Evolutionary conservation across 176 grass and related monocot species (phyloP).

Genomic region (Dendrocalamus sinicus): DNA sequence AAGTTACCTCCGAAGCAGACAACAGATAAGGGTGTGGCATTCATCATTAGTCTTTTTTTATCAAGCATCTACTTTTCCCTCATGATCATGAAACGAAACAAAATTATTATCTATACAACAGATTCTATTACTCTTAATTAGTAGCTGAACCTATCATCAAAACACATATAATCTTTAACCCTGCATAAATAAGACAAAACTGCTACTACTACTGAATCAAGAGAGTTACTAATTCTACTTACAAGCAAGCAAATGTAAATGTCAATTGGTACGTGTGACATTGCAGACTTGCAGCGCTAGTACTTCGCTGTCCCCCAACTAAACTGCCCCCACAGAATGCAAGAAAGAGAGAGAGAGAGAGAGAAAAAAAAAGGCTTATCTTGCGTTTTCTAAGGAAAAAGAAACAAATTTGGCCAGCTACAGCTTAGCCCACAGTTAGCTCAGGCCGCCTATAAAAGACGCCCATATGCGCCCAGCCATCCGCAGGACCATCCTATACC

Average conservation of each 20-base stretch:
- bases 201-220: neutral
- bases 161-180: neutral
- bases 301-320: conserved; percentile 20
- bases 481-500: conserved; percentile 49
- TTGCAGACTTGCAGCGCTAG: neutral
- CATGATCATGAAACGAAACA: neutral
- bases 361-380: neutral
- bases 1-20: neutral
- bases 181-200: neutral
- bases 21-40: neutral
- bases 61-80: neutral
- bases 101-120: neutral
- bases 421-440: neutral
- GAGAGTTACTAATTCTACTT: neutral
- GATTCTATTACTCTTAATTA: neutral
- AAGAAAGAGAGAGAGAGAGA: conserved; percentile 29
- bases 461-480: conserved; percentile 40
- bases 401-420: conserved; percentile 53
- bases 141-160: neutral
- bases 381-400: conserved; percentile 28
- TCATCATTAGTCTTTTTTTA: neutral
- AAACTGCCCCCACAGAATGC: conserved; percentile 23
- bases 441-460: conserved; percentile 49
- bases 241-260: neutral
- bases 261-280: neutral